phyloP scores from a whole-genome alignment of 2,329 filamentous ascomycete genomes.

The Coleophoma crateriformis region DNA sequence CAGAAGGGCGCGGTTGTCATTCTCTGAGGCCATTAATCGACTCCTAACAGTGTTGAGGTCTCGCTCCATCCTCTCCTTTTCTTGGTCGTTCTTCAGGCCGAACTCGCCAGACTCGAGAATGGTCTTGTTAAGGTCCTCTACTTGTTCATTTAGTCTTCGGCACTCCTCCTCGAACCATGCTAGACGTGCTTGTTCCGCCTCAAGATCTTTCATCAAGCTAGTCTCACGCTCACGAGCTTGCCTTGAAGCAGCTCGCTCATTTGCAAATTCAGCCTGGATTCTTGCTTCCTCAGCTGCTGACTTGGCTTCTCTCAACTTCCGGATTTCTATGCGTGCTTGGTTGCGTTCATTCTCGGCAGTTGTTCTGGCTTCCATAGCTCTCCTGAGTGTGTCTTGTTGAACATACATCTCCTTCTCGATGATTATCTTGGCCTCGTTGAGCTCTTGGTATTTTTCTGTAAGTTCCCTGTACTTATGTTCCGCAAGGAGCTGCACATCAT shows the following conservation, averaged over 20 bases:
- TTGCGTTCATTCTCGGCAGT: constrained; percentile 83
- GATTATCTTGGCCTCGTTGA: constrained; percentile 93
- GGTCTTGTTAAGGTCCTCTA: constrained; percentile 80
- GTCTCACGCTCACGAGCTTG: constrained; percentile 76
- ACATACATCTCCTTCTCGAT: constrained; percentile 98
- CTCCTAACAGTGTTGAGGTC: constrained; percentile 90
- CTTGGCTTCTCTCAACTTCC: constrained; percentile 76
- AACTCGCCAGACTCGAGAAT: constrained; percentile 88
- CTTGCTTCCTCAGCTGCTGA: constrained; percentile 81
- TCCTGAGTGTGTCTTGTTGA: constrained; percentile 84
- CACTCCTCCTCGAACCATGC: constrained; percentile 78
- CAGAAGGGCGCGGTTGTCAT: constrained; percentile 89
- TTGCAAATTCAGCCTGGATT: constrained; percentile 72
- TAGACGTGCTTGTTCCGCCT: constrained; percentile 70
- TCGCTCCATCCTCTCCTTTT: constrained; percentile 87
- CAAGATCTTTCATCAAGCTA: constrained; percentile 72
- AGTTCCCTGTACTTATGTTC: constrained; percentile 83
- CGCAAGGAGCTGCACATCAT: constrained; percentile 85
- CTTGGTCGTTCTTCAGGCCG: constrained; percentile 83
- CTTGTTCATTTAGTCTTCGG: constrained; percentile 67
- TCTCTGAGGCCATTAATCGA: constrained; percentile 84
- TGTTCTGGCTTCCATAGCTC: constrained; percentile 75
- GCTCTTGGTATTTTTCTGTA: constrained; percentile 75
- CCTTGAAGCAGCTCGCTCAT: constrained; percentile 72
- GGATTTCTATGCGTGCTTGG: constrained; percentile 81